Evolutionary conservation across 1,139 yeast species (phyloP).

Genomic region (Zygosaccharomyces sapae): DNA sequence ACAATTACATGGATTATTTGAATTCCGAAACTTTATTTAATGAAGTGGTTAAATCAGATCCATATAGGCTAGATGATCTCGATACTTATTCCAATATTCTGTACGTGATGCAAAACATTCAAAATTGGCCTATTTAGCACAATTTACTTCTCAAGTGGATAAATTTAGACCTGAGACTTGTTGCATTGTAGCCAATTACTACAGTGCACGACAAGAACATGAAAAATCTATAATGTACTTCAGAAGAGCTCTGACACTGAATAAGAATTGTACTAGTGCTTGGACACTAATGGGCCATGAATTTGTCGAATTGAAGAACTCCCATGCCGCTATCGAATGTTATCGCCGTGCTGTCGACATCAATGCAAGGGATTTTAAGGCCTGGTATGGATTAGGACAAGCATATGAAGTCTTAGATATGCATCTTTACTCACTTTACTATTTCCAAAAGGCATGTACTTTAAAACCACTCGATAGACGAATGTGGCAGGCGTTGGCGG

Average conservation of each 20-base stretch:
- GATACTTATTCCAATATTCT: slow-evolving; percentile 90
- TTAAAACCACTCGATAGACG: slow-evolving; percentile 85
- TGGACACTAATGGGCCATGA: slow-evolving; percentile 99
- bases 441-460: slow-evolving; percentile 87
- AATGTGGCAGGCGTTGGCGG: slow-evolving; percentile 96
- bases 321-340: slow-evolving; percentile 96
- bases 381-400: slow-evolving; percentile 98
- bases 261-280: slow-evolving; percentile 79
- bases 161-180: slow-evolving; percentile 92
- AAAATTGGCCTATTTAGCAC: slow-evolving; percentile 82
- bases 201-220: slow-evolving; percentile 87
- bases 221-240: slow-evolving; percentile 93
- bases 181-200: slow-evolving; percentile 89
- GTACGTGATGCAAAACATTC: slow-evolving; percentile 87
- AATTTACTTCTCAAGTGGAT: slow-evolving; percentile 76
- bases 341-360: slow-evolving; percentile 89
- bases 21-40: slow-evolving; percentile 81
- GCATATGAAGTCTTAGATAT: slow-evolving; percentile 96
- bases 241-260: slow-evolving; percentile 78
- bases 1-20: slow-evolving; percentile 74
- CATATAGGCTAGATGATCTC: slow-evolving; percentile 81
- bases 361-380: slow-evolving; percentile 84
- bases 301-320: slow-evolving; percentile 89
- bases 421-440: slow-evolving; percentile 88
- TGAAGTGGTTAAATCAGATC: slow-evolving; percentile 68